Conservation (phyloP, 805 yeast genomes). For the Yarrowia keelungensis region DNA sequence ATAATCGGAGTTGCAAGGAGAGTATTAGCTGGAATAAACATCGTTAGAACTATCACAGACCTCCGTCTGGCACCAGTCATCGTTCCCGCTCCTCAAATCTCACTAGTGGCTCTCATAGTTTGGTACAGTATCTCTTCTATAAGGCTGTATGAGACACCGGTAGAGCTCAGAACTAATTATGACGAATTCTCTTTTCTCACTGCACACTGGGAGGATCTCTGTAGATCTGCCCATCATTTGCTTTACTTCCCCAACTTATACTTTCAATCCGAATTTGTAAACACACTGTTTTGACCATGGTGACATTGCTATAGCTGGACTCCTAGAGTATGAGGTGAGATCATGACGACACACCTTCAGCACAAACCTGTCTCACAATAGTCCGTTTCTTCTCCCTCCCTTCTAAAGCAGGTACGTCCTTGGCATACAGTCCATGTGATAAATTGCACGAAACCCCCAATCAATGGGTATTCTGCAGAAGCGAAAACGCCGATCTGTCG, state of each 20-base stretch:
- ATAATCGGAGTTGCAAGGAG: background rate
- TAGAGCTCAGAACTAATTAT: too few species aligned
- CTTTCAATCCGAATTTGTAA: background rate
- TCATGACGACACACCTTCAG: too few species aligned
- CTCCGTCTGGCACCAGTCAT: too few species aligned
- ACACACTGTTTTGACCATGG: background rate
- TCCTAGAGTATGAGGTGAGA: too few species aligned
- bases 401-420: background rate
- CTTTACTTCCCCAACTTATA: background rate
- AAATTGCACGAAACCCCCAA: background rate
- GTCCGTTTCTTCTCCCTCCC: too few species aligned
- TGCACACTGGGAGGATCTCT: background rate
- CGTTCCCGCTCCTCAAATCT: too few species aligned
- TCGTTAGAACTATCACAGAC: too few species aligned
- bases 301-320: too few species aligned
- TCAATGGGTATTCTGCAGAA: background rate
- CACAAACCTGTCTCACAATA: too few species aligned
- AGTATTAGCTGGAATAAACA: too few species aligned
- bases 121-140: background rate
- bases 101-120: background rate
- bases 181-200: background rate
- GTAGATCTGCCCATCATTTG: background rate
- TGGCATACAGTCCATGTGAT: background rate
- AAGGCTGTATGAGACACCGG: background rate
- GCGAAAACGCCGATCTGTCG: conserved; percentile 5